phyloP scores from a whole-genome alignment of 1,139 yeast species.

The Candida glucosophila region DNA sequence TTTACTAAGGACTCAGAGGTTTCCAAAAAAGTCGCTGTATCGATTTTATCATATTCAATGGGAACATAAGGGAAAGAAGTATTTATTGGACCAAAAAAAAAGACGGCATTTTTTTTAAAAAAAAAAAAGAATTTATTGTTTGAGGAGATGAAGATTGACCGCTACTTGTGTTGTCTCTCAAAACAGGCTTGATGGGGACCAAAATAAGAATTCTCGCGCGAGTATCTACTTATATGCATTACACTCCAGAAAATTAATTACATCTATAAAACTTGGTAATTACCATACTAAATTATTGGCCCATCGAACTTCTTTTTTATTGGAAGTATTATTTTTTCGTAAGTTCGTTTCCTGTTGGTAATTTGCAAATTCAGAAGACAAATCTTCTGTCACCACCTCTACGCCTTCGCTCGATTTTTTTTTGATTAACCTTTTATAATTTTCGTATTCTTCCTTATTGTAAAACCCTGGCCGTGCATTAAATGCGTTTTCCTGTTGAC shows the following conservation, averaged over 20 bases:
- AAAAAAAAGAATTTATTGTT: too few relatives aligned
- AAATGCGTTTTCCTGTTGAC: too few relatives aligned
- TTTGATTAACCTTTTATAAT: conserved; percentile 8
- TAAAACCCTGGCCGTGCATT: conserved; percentile 19
- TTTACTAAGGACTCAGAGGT: conserved; percentile 81
- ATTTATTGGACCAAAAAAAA: conserved; percentile 75
- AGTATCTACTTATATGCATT: too few relatives aligned
- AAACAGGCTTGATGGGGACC: too few relatives aligned
- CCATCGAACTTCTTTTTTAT: conserved; percentile 32
- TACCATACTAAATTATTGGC: conserved; percentile 48
- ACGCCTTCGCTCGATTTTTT: conserved; percentile 7
- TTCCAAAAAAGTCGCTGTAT: conserved; percentile 68
- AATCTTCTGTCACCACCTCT: conserved; percentile 9
- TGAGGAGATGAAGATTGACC: too few relatives aligned
- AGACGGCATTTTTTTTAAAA: too few relatives aligned
- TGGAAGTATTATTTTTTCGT: conserved; percentile 1
- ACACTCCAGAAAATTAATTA: too few relatives aligned
- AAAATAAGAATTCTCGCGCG: too few relatives aligned
- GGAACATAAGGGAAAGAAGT: conserved; percentile 71
- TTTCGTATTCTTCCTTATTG: conserved; percentile 20
- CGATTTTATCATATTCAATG: conserved; percentile 52
- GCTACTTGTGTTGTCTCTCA: too few relatives aligned
- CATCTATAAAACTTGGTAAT: too few relatives aligned
- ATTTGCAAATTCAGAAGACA: conserved; percentile 1
- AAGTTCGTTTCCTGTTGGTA: neutral